Conservation (phyloP, 345 rosid species). For the Acer campestre region DNA sequence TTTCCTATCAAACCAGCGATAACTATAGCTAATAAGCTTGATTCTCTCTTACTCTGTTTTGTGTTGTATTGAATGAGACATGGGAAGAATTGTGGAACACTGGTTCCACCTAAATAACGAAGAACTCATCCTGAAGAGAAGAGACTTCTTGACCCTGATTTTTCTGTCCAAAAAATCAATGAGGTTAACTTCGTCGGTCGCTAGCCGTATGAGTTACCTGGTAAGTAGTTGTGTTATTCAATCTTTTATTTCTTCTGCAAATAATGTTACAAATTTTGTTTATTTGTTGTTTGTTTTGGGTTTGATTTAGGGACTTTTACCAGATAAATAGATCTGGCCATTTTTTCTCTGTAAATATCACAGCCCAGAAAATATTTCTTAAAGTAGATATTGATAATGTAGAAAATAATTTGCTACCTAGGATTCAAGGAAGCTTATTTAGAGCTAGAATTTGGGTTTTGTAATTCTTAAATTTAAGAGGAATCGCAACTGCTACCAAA, state of each 20-base stretch:
- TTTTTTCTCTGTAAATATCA: conserved; percentile 11
- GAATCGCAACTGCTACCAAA: too few relatives aligned
- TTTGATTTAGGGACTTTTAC: not conserved
- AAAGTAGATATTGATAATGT: not conserved
- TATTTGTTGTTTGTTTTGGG: not conserved
- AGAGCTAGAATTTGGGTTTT: not conserved
- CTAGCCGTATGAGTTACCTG: conserved; percentile 32
- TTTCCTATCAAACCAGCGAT: not conserved
- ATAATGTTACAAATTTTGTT: not conserved
- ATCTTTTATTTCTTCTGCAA: not conserved
- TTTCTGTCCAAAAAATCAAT: not conserved
- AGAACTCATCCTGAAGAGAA: not conserved
- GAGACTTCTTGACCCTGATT: not conserved
- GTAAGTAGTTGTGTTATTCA: conserved; percentile 17
- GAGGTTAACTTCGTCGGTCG: conserved; percentile 10
- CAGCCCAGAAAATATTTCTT: not conserved
- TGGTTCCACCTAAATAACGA: conserved; percentile 18
- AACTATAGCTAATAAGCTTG: too few relatives aligned
- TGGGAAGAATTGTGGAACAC: conserved; percentile 14
- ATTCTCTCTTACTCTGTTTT: not conserved
- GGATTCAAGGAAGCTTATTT: not conserved
- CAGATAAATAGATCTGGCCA: not conserved
- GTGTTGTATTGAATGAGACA: not conserved
- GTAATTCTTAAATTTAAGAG: too few relatives aligned
- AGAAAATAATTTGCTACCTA: not conserved